Evolutionary conservation across 768 basidiomycete species (phyloP).

Genomic region (Xerocomellus amylosporus): DNA sequence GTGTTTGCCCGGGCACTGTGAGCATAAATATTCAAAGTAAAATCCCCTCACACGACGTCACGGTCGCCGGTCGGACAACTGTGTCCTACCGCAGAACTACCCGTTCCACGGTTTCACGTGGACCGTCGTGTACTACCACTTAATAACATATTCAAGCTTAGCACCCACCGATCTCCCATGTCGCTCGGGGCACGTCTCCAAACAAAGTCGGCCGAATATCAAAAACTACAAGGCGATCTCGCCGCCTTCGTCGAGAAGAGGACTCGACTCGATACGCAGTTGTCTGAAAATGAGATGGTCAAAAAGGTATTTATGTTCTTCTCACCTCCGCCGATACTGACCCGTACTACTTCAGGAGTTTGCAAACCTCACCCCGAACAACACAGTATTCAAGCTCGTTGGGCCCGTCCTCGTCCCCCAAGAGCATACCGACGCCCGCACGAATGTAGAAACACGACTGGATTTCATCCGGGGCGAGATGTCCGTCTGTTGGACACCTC

Average conservation of each 20-base stretch:
- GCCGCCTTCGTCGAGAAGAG: slow-evolving; percentile 71
- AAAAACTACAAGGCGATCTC: slow-evolving; percentile 77
- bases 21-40: not conserved
- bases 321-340: not conserved
- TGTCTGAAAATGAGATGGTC: slow-evolving; percentile 89
- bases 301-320: slow-evolving; percentile 60
- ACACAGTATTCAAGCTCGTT: slow-evolving; percentile 85
- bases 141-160: too few relatives aligned
- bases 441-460: slow-evolving; percentile 84
- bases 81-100: not conserved
- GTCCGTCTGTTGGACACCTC: slow-evolving; percentile 41
- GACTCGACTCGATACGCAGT: slow-evolving; percentile 85
- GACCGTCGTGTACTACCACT: too few relatives aligned
- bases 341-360: slow-evolving; percentile 65
- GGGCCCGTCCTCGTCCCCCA: slow-evolving; percentile 91
- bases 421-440: slow-evolving; percentile 82
- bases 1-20: not conserved
- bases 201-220: slow-evolving; percentile 67
- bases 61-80: slow-evolving; percentile 3
- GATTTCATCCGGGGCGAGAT: slow-evolving; percentile 88
- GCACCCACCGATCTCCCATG: slow-evolving; percentile 34
- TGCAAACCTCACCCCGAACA: slow-evolving; percentile 63
- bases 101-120: slow-evolving; percentile 9
- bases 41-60: not conserved
- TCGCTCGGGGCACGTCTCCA: slow-evolving; percentile 64